Base-by-base conservation (phyloP, 768 basidiomycete species). In the Naganishia kalamii region DNA sequence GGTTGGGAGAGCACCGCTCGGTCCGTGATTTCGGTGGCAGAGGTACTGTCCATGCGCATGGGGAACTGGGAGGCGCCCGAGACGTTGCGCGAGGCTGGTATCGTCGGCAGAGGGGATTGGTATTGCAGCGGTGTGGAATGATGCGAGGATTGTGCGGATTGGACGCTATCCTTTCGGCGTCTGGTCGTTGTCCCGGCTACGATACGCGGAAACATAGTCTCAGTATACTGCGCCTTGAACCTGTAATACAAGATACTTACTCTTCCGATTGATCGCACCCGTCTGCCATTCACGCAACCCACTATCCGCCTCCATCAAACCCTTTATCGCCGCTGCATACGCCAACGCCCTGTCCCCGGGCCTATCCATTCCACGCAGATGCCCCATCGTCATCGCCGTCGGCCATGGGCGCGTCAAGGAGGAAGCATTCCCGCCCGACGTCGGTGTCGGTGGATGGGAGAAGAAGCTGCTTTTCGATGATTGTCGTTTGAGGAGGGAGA, bases 391-490 rank as follows among this genome's bases (percentile, higher is more conserved):
- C 76, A 77, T 77, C 17, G 74, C 76, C 0, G 72, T 67, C 27
- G 76, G 76, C 76, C 76, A 77, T 6, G 73, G 71, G 37, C 69
- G 59, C 0, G 70, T 49, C 30, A 6, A 27, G 23, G 64, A 21
- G 33, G 33, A 25, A n/a, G 35, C 29, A n/a, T n/a, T n/a, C 37
- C 37, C 37, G 37, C 37, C 10, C 43, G n/a, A n/a, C n/a, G 43
- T 8, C 8, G 37, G 35, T 57, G 54, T 57, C 21, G 54, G 23
- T n/a, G 23, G 54, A 40, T 21, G 33, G 54, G 79, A 44, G 91
- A 93, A 0, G 91, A 90, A 71, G 93, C 92, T 6, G 94, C 85
- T 71, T 94, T 94, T 44, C 93, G 80, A 32, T 87, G 81, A 54
- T 41, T 57, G 51, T 84, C 83, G 0, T 75, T 70, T 0, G 81